These are phyloP conservation scores for Colletotrichum sp. DNA, from an alignment of 2,329 filamentous ascomycete species.

Conservation along the genomic window DNA sequence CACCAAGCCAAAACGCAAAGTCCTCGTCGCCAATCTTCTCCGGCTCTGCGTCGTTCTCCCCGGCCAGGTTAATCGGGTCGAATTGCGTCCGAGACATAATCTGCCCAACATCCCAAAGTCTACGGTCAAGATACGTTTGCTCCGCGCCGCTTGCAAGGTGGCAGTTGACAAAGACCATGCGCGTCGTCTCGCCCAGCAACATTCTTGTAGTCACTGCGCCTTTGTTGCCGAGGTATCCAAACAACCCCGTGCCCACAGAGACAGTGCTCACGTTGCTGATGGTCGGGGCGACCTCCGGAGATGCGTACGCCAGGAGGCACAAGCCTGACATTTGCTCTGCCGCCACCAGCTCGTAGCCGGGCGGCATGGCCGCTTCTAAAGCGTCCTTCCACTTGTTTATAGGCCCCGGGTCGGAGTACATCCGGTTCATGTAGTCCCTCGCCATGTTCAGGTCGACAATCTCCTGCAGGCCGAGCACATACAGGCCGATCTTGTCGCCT, in stretches of 20 bases:
- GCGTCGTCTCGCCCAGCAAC: conserved; percentile 87
- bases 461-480: conserved; percentile 90
- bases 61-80: conserved; percentile 70
- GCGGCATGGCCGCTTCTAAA: conserved; percentile 74
- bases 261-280: conserved; percentile 84
- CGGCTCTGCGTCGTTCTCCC: conserved; percentile 68
- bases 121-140: conserved; percentile 75
- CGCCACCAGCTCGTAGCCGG: conserved; percentile 77
- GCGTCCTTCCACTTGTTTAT: conserved; percentile 83
- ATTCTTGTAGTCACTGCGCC: conserved; percentile 84
- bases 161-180: conserved; percentile 87
- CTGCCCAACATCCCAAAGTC: conserved; percentile 89
- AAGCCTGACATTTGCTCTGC: conserved; percentile 88
- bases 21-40: conserved; percentile 87
- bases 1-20: conserved; percentile 94
- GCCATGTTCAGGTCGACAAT: conserved; percentile 85
- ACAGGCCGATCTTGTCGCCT: conserved; percentile 80
- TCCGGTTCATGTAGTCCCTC: conserved; percentile 74
- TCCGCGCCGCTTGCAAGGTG: conserved; percentile 90
- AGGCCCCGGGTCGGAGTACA: conserved; percentile 75
- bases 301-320: conserved; percentile 84
- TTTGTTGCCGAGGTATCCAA: conserved; percentile 97
- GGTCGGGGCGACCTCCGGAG: conserved; percentile 74
- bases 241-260: conserved; percentile 84
- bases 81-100: conserved; percentile 80